Base-by-base conservation (phyloP, 192 early-diverging fungal species). In the Coemansia asiatica region DNA sequence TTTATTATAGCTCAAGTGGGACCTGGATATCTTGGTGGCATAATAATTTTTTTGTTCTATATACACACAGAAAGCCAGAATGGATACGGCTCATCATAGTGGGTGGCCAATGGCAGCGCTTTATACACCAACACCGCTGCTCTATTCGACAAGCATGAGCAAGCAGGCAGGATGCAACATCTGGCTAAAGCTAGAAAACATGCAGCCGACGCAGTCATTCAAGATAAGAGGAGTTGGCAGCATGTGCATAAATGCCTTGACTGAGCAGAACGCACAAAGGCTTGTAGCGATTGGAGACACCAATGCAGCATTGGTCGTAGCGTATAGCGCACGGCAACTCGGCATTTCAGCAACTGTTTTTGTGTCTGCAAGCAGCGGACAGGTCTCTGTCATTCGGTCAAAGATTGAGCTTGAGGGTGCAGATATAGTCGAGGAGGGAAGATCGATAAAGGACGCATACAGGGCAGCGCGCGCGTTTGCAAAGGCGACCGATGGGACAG, bases 151-250 rank as follows among this genome's bases (percentile, higher is more conserved):
- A 28, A 61, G 57, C 55, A 69, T 79, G 68, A 79, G 77, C 63
- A 69, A 63, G 35, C 68, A 70, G 61, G 77, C 71, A 1, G 77
- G 77, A 10, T 79, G 87, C 58, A 90, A 90, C 66, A 75, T 89
- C 18, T 90, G 86, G 85, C 83, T 91, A 18, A 91, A 91, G 70
- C 83, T 89, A 36, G 90, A 91, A 56, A 89, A 86, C 71, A 79
- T 91, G 63, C 90, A 91, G 61, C 88, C 88, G 12, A 85, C 87
- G 6, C 88, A 88, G 62, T 91, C 90, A n/a, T 88, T 89, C 60
- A 91, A 91, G 68, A 87, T 90, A 44, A 88, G 88, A 68, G 89
- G 90, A 16, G 70, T 91, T 13, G 90, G 90, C 19, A 60, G 79
- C 50, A 83, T 87, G 63, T 87, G 84, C 53, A 75, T 75, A 46